Percentiles rank a stretch among this genome's conserved stretches.
These are phyloP conservation scores for Lasiosphaeria miniovina DNA, from an alignment of 495 filamentous ascomycete species.

Conservation along the genomic window DNA sequence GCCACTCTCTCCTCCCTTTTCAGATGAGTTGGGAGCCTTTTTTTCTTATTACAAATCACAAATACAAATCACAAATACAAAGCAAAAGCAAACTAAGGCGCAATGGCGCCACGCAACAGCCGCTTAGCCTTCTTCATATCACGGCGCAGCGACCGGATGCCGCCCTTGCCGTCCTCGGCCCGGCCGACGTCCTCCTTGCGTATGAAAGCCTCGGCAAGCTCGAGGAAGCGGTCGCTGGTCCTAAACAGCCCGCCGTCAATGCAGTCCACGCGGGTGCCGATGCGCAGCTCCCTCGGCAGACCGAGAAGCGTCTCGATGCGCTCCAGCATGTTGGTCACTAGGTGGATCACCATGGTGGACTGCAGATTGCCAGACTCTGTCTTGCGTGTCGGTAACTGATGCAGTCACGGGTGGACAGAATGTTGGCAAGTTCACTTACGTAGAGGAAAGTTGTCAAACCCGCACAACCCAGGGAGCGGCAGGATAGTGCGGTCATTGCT, in stretches of 20 bases:
- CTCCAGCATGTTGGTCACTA: slow-evolving; percentile 21
- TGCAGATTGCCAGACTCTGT: slow-evolving; percentile 27
- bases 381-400: not conserved
- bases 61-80: too few species aligned
- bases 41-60: too few species aligned
- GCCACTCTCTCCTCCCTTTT: too few species aligned
- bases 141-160: slow-evolving; percentile 18
- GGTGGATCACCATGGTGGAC: slow-evolving; percentile 20
- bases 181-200: slow-evolving; percentile 19
- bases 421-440: slow-evolving; percentile 12
- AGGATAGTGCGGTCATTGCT: slow-evolving; percentile 17
- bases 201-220: slow-evolving; percentile 9
- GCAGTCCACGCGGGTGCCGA: slow-evolving; percentile 1
- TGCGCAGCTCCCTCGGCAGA: slow-evolving; percentile 17
- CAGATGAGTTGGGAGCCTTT: too few species aligned
- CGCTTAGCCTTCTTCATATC: slow-evolving; percentile 15
- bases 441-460: slow-evolving; percentile 18
- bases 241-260: slow-evolving; percentile 11
- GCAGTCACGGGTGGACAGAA: not conserved
- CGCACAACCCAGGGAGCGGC: slow-evolving; percentile 16
- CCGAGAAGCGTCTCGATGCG: slow-evolving; percentile 23
- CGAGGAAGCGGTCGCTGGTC: slow-evolving; percentile 10
- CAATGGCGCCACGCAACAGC: slow-evolving; percentile 16
- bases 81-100: slow-evolving; percentile 8
- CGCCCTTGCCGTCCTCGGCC: slow-evolving; percentile 20